Evolutionary conservation across 148 eudicot species (phyloP).

Genomic region (Suaeda aralocaspica): DNA sequence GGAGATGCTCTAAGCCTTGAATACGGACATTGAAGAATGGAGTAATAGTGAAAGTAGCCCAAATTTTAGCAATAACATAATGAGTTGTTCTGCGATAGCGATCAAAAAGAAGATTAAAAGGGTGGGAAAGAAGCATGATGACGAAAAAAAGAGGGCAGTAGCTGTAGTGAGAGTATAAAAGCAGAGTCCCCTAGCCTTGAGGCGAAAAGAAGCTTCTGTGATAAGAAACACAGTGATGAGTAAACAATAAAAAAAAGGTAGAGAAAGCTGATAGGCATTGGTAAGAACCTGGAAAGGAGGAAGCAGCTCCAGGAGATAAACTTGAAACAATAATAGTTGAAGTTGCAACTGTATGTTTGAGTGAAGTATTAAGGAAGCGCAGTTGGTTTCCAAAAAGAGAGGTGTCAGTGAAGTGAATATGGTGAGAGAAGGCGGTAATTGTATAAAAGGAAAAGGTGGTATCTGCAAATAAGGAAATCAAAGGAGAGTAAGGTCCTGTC

Average conservation of each 20-base stretch:
- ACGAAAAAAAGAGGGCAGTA: constrained; percentile 55
- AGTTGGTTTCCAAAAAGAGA: too few species aligned
- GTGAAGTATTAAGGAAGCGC: too few species aligned
- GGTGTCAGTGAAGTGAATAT: too few species aligned
- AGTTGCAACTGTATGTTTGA: too few species aligned
- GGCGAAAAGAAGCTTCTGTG: constrained; percentile 48
- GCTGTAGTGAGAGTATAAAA: constrained; percentile 60
- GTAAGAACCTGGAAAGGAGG: constrained; percentile 51
- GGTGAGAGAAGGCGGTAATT: too few species aligned
- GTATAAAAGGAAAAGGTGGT: too few species aligned
- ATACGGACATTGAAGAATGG: constrained; percentile 63
- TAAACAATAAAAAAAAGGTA: background rate
- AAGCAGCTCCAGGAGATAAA: constrained; percentile 49
- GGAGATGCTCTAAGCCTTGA: constrained; percentile 80
- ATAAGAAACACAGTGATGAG: constrained; percentile 5
- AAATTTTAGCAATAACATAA: constrained; percentile 61
- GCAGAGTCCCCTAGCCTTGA: constrained; percentile 67
- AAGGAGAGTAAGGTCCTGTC: too few species aligned
- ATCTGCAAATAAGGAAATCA: too few species aligned
- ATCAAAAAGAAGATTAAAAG: constrained; percentile 85
- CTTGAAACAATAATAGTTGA: too few species aligned
- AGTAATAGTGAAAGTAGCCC: constrained; percentile 61
- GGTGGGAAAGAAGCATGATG: constrained; percentile 73
- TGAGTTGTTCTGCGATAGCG: constrained; percentile 68
- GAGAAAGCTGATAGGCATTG: constrained; percentile 13